Base-by-base conservation (phyloP, 106 monocot species). In the Acorus gramineus region DNA sequence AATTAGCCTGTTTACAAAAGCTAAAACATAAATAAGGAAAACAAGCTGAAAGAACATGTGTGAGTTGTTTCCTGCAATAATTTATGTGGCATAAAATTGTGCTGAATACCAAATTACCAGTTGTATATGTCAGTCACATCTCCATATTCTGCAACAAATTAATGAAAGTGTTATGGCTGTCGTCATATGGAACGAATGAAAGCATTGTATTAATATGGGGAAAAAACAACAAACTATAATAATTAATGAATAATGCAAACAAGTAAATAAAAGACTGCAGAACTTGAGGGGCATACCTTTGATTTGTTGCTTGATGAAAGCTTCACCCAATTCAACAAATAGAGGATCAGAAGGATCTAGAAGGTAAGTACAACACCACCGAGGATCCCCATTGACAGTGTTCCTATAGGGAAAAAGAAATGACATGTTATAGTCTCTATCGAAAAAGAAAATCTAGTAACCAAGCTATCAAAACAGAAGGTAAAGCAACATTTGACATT, bases 351-450 rank as follows among this genome's bases (percentile, higher is more conserved):
- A 72, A 63, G 96, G 96, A 76, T 85, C 87, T 67, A 96, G 85
- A 72, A 96, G 96, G 74, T 81, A 96, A 53, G 96, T 96, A 63
- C 87, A 96, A 71, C 96, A 96, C 90, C 90, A 96, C 5, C 85
- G 85, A 55, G 72, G 80, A 78, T 96, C 83, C 58, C 87, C 91
- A 77, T 83, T 66, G 45, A 96, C 87, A 62, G 90, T 91, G 55
- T 96, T 96, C 96, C 94, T 95, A 72, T 14, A 71, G 70, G 59
- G 64, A 51, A 70, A 45, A 28, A 28, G 28, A 28, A 28, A 28
- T 28, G 28, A 28, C 28, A 28, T 28, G 28, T 28, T 28, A 28
- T 28, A 28, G 28, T 28, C 28, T 28, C 28, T 28, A 28, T 28
- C 28, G 28, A 28, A 28, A 28, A 28, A 28, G 28, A 28, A 28